Evolutionary conservation across 139 green algal species (phyloP).

Genomic region (Tetraselmis striata): DNA sequence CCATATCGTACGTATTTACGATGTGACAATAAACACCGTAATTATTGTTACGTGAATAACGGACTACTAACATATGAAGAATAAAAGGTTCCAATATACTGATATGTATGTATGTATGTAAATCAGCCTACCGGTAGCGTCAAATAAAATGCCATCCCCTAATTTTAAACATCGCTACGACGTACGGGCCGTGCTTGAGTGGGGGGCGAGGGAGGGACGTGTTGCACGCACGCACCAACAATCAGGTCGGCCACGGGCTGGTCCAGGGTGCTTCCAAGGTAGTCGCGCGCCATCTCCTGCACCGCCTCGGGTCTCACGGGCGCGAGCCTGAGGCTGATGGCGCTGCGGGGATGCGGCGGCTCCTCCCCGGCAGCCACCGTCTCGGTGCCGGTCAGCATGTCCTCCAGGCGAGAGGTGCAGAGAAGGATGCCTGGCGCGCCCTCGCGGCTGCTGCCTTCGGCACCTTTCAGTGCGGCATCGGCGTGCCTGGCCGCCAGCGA

Average conservation of each 20-base stretch:
- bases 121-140: too few relatives aligned
- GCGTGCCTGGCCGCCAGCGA: not conserved
- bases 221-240: not conserved
- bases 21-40: too few relatives aligned
- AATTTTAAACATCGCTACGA: not conserved
- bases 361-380: not conserved
- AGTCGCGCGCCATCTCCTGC: not conserved
- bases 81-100: not conserved
- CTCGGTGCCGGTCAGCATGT: not conserved
- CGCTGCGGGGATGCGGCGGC: not conserved
- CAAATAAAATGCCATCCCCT: too few relatives aligned
- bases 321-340: not conserved
- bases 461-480: not conserved
- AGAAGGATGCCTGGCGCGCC: not conserved
- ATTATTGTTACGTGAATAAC: too few relatives aligned
- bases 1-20: too few relatives aligned
- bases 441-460: not conserved
- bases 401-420: not conserved
- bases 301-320: not conserved
- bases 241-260: not conserved
- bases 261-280: not conserved
- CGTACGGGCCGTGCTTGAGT: too few relatives aligned
- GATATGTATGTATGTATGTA: not conserved
- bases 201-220: too few relatives aligned
- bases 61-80: too few relatives aligned